phyloP scores from a whole-genome alignment of 176 grass and related monocot genomes.

The Ananas comosus region DNA sequence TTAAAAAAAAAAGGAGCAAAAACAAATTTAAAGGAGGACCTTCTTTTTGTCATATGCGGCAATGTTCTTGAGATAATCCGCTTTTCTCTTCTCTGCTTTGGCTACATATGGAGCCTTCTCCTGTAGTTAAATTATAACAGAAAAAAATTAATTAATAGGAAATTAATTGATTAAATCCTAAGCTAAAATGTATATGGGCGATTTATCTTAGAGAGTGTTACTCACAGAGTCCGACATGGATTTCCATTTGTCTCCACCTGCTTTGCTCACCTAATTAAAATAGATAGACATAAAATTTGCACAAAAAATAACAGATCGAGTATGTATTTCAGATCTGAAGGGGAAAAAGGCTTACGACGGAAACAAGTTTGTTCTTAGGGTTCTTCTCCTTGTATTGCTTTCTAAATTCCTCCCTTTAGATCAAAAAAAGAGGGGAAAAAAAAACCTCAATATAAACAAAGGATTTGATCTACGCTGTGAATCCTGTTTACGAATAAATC shows the following conservation, averaged over 20 bases:
- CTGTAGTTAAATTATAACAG: constrained; percentile 33
- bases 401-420: constrained; percentile 70
- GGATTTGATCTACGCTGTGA: background rate
- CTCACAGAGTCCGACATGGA: constrained; percentile 46
- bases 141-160: background rate
- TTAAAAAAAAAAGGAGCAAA: background rate
- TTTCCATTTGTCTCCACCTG: constrained; percentile 71
- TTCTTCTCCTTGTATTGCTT: constrained; percentile 54
- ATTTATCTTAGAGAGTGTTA: background rate
- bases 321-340: constrained; percentile 5
- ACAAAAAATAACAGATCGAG: background rate
- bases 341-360: constrained; percentile 28
- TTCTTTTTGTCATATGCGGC: constrained; percentile 46
- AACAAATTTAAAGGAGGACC: background rate
- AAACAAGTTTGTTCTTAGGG: constrained; percentile 56
- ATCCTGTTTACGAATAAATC: background rate
- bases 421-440: background rate
- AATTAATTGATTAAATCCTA: background rate
- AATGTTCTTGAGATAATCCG: constrained; percentile 41
- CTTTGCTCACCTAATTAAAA: constrained; percentile 60
- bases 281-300: constrained; percentile 7
- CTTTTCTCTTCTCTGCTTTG: constrained; percentile 44
- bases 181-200: background rate
- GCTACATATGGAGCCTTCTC: constrained; percentile 66
- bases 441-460: background rate